Evolutionary conservation across 2,329 filamentous ascomycete genomes (phyloP).

Genomic region (Pestalotiopsis fici): DNA sequence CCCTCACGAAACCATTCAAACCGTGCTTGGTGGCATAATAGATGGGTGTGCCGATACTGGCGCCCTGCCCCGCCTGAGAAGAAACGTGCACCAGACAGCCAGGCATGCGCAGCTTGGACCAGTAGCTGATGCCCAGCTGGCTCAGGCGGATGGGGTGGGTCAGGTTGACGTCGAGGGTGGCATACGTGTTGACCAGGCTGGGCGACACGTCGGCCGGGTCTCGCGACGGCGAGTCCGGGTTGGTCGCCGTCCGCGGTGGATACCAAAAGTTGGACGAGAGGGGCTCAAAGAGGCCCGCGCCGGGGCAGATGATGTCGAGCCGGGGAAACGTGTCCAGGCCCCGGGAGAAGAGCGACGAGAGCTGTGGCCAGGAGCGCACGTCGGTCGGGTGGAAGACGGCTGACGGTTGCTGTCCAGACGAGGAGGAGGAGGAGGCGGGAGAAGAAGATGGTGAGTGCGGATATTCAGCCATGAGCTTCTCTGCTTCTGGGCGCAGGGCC

Average conservation of each 20-base stretch:
- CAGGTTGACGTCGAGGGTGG: slow-evolving; percentile 37
- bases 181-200: slow-evolving; percentile 27
- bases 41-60: slow-evolving; percentile 5
- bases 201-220: slow-evolving; percentile 28
- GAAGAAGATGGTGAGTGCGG: slow-evolving; percentile 18
- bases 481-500: slow-evolving; percentile 33
- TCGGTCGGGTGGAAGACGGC: slow-evolving; percentile 37
- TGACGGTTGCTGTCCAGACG: slow-evolving; percentile 18
- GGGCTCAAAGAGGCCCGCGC: slow-evolving; percentile 26
- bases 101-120: slow-evolving; percentile 17
- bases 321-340: slow-evolving; percentile 21
- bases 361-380: slow-evolving; percentile 36
- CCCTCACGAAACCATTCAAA: not conserved
- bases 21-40: slow-evolving; percentile 5
- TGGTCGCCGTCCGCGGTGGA: slow-evolving; percentile 29
- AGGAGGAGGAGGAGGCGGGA: not conserved
- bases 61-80: not conserved
- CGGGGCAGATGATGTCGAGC: slow-evolving; percentile 6
- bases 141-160: slow-evolving; percentile 36
- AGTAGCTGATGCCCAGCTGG: slow-evolving; percentile 38
- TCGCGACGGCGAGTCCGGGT: slow-evolving; percentile 24
- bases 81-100: not conserved
- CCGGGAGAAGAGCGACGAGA: slow-evolving; percentile 29
- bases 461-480: slow-evolving; percentile 30
- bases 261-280: slow-evolving; percentile 36